phyloP scores from a whole-genome alignment of 2,329 filamentous ascomycete genomes.

The Chalaropsis ovoidea region DNA sequence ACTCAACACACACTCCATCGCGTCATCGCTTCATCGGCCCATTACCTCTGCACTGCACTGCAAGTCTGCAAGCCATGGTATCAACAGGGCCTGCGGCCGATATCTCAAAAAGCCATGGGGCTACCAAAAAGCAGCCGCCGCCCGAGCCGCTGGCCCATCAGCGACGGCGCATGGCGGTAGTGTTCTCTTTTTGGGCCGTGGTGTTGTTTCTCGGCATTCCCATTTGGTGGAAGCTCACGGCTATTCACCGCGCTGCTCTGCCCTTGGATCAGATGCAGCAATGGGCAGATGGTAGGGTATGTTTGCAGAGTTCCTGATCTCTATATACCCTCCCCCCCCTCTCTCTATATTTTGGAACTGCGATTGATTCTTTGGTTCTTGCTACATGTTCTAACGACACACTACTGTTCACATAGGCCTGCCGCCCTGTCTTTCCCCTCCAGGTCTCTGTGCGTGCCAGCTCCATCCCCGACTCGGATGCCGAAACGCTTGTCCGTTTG shows the following conservation, averaged over 20 bases:
- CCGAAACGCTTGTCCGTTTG: slow-evolving; percentile 62
- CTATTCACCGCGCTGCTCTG: slow-evolving; percentile 76
- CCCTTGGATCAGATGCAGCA: slow-evolving; percentile 77
- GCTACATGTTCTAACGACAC: slow-evolving; percentile 4
- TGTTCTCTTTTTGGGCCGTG: slow-evolving; percentile 84
- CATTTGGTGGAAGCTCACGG: slow-evolving; percentile 92
- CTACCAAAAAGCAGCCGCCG: slow-evolving; percentile 45
- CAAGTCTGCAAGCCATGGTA: background rate
- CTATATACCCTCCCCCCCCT: background rate
- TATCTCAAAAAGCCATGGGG: background rate
- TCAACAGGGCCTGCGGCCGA: slow-evolving; percentile 5
- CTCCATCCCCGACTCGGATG: slow-evolving; percentile 54
- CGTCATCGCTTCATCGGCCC: background rate
- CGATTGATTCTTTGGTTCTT: background rate
- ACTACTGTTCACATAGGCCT: slow-evolving; percentile 48
- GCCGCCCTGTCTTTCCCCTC: slow-evolving; percentile 78
- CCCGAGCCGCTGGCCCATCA: slow-evolving; percentile 63
- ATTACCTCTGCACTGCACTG: background rate
- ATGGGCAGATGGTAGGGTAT: slow-evolving; percentile 83
- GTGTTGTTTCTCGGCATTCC: slow-evolving; percentile 76
- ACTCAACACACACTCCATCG: background rate
- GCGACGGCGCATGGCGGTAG: slow-evolving; percentile 60
- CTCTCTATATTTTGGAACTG: background rate
- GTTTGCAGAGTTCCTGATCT: slow-evolving; percentile 24
- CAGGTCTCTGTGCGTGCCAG: slow-evolving; percentile 67